Conservation (phyloP, 371 early-diverging fungal genomes). For the Capniomyces stellatus region DNA sequence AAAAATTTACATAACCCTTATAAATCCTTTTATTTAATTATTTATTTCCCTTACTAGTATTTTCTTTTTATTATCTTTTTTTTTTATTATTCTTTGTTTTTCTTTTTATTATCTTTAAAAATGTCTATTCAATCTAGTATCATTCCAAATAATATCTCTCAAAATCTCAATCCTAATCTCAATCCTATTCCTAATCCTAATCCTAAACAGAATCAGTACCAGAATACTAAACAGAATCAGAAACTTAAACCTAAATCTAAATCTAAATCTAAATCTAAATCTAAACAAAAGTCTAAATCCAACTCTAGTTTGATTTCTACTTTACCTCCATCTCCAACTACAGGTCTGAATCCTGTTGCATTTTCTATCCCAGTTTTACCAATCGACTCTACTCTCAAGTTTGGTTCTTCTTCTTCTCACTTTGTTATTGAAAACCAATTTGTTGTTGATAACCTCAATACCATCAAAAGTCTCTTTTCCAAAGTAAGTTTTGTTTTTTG, state of each 20-base stretch:
- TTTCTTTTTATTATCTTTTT: not conserved
- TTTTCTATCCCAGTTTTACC: too few relatives aligned
- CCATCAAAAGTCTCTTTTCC: too few relatives aligned
- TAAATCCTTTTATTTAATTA: too few relatives aligned
- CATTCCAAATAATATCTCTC: not conserved
- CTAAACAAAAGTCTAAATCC: not conserved
- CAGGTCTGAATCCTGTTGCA: too few relatives aligned
- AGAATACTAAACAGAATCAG: conserved; percentile 1
- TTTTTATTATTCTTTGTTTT: not conserved
- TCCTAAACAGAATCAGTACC: conserved; percentile 1
- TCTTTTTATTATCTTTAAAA: not conserved
- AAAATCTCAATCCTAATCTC: not conserved
- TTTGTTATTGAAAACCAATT: too few relatives aligned
- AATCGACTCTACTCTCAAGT: too few relatives aligned
- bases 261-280: not conserved
- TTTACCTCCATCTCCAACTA: too few relatives aligned
- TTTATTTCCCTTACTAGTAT: not conserved
- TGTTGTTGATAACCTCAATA: too few relatives aligned
- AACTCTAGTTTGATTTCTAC: too few relatives aligned
- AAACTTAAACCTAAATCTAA: conserved; percentile 1
- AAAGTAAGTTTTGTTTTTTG: too few relatives aligned
- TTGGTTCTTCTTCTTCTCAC: too few relatives aligned
- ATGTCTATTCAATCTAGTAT: not conserved
- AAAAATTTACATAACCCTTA: too few relatives aligned
- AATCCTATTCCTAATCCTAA: not conserved